phyloP scores from a whole-genome alignment of 192 early-diverging fungal genomes.

The Nowakowskiella sp. region DNA sequence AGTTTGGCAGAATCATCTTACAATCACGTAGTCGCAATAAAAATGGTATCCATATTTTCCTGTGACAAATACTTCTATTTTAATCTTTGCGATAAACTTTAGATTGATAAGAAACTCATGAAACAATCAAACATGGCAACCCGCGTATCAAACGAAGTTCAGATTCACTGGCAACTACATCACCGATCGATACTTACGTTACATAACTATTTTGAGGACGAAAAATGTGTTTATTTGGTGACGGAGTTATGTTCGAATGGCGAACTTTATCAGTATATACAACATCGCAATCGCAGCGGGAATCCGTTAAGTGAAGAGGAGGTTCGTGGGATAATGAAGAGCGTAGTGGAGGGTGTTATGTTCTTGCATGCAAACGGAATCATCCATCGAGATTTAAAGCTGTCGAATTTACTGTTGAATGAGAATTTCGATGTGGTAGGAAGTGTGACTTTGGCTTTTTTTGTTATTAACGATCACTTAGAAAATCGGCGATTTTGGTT shows the following conservation, averaged over 20 bases:
- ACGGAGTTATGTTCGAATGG: slow-evolving; percentile 61
- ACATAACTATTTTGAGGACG: slow-evolving; percentile 61
- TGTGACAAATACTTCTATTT: neutral
- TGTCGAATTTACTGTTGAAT: slow-evolving; percentile 63
- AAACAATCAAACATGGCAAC: slow-evolving; percentile 29
- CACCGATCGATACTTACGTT: slow-evolving; percentile 50
- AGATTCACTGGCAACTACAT: slow-evolving; percentile 52
- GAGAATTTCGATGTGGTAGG: slow-evolving; percentile 37
- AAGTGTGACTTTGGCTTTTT: neutral
- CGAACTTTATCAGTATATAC: slow-evolving; percentile 40
- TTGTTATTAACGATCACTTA: slow-evolving; percentile 12
- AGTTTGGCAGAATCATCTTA: slow-evolving; percentile 17
- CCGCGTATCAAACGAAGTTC: slow-evolving; percentile 56
- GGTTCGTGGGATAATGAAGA: slow-evolving; percentile 42
- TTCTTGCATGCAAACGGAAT: slow-evolving; percentile 60
- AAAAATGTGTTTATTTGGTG: slow-evolving; percentile 62
- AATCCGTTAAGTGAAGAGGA: slow-evolving; percentile 49
- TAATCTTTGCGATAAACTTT: neutral
- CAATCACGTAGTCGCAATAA: slow-evolving; percentile 39
- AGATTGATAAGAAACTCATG: slow-evolving; percentile 45
- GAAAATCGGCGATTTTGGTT: slow-evolving; percentile 74
- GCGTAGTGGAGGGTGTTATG: slow-evolving; percentile 48
- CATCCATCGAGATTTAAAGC: slow-evolving; percentile 69
- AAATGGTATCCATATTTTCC: slow-evolving; percentile 24
- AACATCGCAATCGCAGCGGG: slow-evolving; percentile 17